Percentiles rank a stretch among this genome's conserved stretches.
Conservation (phyloP, 2,329 filamentous ascomycete species). For the Eutypella sp. region DNA sequence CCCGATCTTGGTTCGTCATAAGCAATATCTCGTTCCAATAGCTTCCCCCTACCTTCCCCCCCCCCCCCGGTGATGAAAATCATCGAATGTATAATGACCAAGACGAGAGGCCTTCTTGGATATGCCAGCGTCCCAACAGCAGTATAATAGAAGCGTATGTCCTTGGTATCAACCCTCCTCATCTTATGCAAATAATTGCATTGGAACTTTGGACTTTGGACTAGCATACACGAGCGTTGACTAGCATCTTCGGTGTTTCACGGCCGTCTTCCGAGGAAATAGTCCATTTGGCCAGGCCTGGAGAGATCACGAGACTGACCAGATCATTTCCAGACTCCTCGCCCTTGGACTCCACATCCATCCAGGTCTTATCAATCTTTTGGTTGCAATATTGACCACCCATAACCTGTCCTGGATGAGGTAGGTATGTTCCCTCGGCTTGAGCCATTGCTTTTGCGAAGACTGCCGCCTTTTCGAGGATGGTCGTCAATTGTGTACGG, state of each 20-base stretch:
- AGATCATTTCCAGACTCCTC: background rate
- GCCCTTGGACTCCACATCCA: background rate
- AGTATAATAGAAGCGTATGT: no score
- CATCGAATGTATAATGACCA: no score
- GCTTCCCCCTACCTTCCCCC: no score
- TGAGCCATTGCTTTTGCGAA: background rate
- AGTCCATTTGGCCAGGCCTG: background rate
- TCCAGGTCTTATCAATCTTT: background rate
- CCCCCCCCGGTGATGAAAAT: no score
- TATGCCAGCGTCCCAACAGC: no score
- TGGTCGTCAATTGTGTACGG: background rate
- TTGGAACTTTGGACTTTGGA: background rate
- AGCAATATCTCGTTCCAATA: no score
- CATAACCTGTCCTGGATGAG: background rate
- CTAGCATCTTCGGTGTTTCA: background rate
- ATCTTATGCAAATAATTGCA: background rate
- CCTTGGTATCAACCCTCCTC: background rate
- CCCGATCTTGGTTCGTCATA: no score
- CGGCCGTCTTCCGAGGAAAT: background rate
- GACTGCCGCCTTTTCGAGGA: background rate
- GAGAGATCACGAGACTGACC: background rate
- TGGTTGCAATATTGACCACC: background rate
- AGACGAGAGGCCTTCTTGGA: no score
- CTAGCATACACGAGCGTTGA: background rate
- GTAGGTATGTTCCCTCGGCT: background rate